Evolutionary conservation across 2,329 filamentous ascomycete genomes (phyloP), one percentile per base, ranked within the genome.

Genomic region (Fusarium ambrosium): DNA sequence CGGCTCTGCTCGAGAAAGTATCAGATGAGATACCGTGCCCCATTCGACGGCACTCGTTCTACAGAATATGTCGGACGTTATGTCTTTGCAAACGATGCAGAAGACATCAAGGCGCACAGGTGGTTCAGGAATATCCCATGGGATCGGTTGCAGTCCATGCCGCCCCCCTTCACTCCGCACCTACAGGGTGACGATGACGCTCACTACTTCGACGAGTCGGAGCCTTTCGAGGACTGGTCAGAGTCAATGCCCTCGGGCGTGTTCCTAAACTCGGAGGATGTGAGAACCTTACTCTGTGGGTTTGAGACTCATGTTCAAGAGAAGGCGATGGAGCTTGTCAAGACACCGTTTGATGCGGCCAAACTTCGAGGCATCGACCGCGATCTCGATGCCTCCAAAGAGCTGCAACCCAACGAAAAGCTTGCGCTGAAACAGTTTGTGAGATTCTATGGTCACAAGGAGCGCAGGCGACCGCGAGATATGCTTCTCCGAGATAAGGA

Each of bases 181-280:
- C 91, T 98, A 27, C 86, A 87, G 43, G 86, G 87, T 34, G 85
- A 88, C 73, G 92, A 93, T 62, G 93, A 95, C 80, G 97, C 95
- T 1, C 94, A 93, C 78, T 98, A 98, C 81, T 98, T 98, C 79
- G 94, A 98, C 68, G 92, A 95, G 60, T 94, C 95, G 73, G 91
- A 94, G 45, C 87, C 92, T 32, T 90, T 96, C 62, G 91, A 89
- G 37, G 91, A 93, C 77, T 86, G 88, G 86, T 86, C 89, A 3
- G 86, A 87, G 32, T 89, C 88, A 7, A 81, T 85, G 4, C 81
- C 82, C 1, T 83, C 84, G 2, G 79, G 78, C 43, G 77, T 71
- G 9, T 72, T 79, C 20, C 77, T 78, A 48, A 79, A 76, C 20
- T 77, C 79, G 3, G 80, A 81, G 16, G 82, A 84, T 9, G 80